Evolutionary conservation across 306 rosid species (phyloP).

Genomic region (Cucumis hystrix): DNA sequence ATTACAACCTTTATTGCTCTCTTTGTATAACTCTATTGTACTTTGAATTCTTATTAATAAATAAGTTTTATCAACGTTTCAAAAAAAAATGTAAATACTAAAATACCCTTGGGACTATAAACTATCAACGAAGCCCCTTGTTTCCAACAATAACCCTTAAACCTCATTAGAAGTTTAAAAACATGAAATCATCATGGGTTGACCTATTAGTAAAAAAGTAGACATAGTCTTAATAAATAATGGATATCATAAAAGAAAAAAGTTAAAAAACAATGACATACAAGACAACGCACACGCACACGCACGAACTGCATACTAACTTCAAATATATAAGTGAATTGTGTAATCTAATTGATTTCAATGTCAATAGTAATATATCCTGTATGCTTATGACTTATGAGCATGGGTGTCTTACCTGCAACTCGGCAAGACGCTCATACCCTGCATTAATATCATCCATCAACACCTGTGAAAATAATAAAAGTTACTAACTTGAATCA

Average conservation of each 20-base stretch:
- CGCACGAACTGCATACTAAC: background rate
- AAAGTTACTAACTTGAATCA: conserved; percentile 6
- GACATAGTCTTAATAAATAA: too few species aligned
- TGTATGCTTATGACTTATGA: background rate
- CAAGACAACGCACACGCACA: too few species aligned
- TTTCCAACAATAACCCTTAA: background rate
- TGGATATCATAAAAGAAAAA: too few species aligned
- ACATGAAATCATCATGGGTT: background rate
- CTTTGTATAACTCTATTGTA: too few species aligned
- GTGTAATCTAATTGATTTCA: background rate
- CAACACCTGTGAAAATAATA: conserved; percentile 44
- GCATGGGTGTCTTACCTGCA: conserved; percentile 37
- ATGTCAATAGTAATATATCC: background rate
- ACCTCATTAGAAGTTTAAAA: background rate
- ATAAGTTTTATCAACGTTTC: too few species aligned
- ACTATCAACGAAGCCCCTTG: background rate
- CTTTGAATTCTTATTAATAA: too few species aligned
- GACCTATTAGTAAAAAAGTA: too few species aligned
- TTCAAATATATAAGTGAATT: background rate
- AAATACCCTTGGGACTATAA: too few species aligned
- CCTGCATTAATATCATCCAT: conserved; percentile 97
- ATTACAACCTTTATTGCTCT: too few species aligned
- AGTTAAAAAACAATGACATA: background rate
- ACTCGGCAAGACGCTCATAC: conserved; percentile 80
- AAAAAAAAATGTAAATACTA: too few species aligned